Percentiles rank a stretch among this genome's conserved stretches.
phyloP scores from a whole-genome alignment of 1,284 basidiomycete species.

The Ganoderma boninense region DNA sequence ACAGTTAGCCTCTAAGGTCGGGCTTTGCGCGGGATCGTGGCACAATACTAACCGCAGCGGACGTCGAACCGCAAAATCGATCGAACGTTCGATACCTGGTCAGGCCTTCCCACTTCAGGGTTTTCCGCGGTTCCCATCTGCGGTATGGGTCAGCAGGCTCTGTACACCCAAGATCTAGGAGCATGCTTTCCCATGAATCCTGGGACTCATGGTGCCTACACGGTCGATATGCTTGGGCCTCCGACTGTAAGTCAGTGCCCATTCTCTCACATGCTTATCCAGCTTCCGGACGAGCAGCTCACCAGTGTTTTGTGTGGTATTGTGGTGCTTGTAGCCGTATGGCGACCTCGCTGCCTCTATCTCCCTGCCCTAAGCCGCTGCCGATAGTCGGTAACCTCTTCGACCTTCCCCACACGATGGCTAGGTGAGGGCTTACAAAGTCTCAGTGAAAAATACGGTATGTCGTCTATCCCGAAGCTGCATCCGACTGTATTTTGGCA shows the following conservation, averaged over 20 bases:
- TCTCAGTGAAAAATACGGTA: slow-evolving; percentile 18
- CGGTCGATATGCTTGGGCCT: not conserved
- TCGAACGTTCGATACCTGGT: not conserved
- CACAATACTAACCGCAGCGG: not conserved
- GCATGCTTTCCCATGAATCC: not conserved
- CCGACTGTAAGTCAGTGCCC: no score
- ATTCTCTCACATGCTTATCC: not conserved
- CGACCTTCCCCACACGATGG: slow-evolving; percentile 15
- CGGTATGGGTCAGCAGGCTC: not conserved
- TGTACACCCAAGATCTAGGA: not conserved
- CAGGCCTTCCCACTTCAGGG: not conserved
- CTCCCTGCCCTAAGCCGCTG: slow-evolving; percentile 19
- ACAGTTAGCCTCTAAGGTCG: not conserved
- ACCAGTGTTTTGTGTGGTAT: no score
- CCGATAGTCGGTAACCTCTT: slow-evolving; percentile 22
- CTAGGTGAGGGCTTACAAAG: not conserved
- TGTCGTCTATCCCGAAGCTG: not conserved
- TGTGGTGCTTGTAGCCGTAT: not conserved
- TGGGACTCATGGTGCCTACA: not conserved
- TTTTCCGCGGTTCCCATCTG: not conserved
- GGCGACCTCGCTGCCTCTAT: slow-evolving; percentile 6
- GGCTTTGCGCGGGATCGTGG: not conserved
- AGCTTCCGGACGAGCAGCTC: not conserved
- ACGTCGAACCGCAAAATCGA: not conserved
- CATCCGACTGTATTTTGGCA: no score